These are phyloP conservation scores for Chrysoporthe austroafricana DNA, from an alignment of 2,329 filamentous ascomycete species.

Conservation along the genomic window DNA sequence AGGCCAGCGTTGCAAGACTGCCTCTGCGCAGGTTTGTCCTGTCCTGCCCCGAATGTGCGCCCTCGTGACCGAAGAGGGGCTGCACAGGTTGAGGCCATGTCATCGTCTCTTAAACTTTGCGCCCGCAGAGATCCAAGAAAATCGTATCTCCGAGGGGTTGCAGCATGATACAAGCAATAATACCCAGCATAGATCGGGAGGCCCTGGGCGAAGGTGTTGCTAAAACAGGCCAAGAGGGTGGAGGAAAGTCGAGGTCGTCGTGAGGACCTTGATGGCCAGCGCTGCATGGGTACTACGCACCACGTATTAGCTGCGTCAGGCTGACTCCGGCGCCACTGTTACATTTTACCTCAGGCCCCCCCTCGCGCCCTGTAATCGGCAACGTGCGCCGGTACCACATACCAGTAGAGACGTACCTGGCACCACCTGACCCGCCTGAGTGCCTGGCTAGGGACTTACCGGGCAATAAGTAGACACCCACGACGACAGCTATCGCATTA, in stretches of 20 bases:
- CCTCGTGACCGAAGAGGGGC: neutral
- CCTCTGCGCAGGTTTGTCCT: neutral
- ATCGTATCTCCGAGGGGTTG: neutral
- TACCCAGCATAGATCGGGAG: neutral
- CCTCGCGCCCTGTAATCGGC: too few relatives aligned
- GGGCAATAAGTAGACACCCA: neutral
- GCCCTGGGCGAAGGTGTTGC: neutral
- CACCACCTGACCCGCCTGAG: neutral
- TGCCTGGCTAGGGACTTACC: neutral
- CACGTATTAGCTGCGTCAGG: too few relatives aligned
- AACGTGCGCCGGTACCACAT: too few relatives aligned
- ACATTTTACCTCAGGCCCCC: too few relatives aligned
- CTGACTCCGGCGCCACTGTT: too few relatives aligned
- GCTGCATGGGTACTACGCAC: neutral
- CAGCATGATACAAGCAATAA: neutral
- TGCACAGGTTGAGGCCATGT: neutral
- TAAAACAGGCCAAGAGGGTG: neutral
- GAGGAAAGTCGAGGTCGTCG: neutral
- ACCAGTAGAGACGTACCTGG: neutral
- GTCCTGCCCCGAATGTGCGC: neutral
- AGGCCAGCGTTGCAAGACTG: neutral
- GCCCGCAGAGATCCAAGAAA: neutral
- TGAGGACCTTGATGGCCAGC: conserved; percentile 25
- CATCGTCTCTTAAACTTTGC: neutral
- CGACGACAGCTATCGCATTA: neutral